Base-by-base conservation (phyloP, 2,329 filamentous ascomycete species). In the Neopestalotiopsis rosae region DNA sequence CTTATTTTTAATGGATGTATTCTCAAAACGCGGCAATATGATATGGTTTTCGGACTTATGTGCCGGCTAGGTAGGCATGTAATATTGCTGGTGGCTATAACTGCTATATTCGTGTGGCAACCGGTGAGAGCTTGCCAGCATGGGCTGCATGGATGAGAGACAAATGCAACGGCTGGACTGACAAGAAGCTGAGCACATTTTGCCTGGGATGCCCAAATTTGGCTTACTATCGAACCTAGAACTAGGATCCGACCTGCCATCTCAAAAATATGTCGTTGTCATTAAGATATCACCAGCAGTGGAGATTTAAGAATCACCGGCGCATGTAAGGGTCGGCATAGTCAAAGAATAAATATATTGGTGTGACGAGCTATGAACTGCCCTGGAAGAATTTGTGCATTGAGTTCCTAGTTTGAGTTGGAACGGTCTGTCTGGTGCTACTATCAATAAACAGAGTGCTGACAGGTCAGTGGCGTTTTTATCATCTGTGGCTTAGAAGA, bases 401-500 rank as follows among this genome's bases (percentile, higher is more conserved):
- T n/a, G 45, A 52, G 45, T 52, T 52, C 17, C 0, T 3, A 52
- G 6, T n/a, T 20, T 52, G 45, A 52, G 45, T 24, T 52, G 45
- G 20, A 17, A 9, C 45, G 45, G 45, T 20, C 5, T 7, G 45
- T 52, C 3, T 52, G n/a, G 20, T 52, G n/a, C 45, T 52, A 52
- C 45, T 52, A 52, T 52, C 45, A 52, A 52, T 52, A 52, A 52
- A 52, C 17, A 52, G 14, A 52, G 45, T 52, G 45, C 45, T 52
- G n/a, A 52, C 45, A 52, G 9, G 17, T 20, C 14, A 52, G 20
- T 52, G 45, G 45, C 45, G 45, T n/a, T 38, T 38, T 38, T 38
- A 10, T 38, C 34, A 10, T 38, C 34, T 38, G 34, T 38, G 34
- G 34, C 34, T 38, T 38, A 38, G 45, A 24, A 52, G 45, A n/a